phyloP scores from a whole-genome alignment of 441 rosid genomes.

The Erodium texanum region DNA sequence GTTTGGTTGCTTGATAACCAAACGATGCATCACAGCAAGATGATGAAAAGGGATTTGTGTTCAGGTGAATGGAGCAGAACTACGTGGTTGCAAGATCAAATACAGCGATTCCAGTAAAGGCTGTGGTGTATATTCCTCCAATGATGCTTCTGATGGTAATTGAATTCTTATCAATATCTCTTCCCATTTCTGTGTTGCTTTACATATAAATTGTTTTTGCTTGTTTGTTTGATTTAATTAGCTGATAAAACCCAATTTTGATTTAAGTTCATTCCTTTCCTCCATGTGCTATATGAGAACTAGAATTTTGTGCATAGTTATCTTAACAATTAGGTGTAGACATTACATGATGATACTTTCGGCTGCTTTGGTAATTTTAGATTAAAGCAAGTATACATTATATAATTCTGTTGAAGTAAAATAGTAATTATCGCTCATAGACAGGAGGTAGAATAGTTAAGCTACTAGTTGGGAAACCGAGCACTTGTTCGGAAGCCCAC shows the following conservation, averaged over 20 bases:
- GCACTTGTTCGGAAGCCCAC: not conserved
- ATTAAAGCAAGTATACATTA: not conserved
- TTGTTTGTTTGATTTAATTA: too few relatives aligned
- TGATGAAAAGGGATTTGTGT: not conserved
- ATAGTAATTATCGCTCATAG: not conserved
- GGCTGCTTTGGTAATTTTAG: not conserved
- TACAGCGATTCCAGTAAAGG: conserved; percentile 56
- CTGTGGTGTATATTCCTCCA: conserved; percentile 53
- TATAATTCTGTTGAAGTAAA: not conserved
- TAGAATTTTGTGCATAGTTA: not conserved
- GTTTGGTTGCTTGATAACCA: not conserved
- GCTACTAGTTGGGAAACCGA: not conserved
- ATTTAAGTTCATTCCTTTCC: not conserved
- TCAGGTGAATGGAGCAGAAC: conserved; percentile 64
- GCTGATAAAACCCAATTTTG: not conserved
- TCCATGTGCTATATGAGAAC: not conserved
- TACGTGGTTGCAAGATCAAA: conserved; percentile 61
- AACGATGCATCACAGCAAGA: not conserved
- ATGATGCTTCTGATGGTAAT: conserved; percentile 40
- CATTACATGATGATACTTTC: not conserved
- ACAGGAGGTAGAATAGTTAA: too few relatives aligned
- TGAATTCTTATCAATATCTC: not conserved
- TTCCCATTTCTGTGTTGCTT: not conserved
- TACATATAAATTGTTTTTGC: not conserved
- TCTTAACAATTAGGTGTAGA: not conserved